Evolutionary conservation across 2,329 filamentous ascomycete species (phyloP).

Genomic region (Epichloe coenophiala): DNA sequence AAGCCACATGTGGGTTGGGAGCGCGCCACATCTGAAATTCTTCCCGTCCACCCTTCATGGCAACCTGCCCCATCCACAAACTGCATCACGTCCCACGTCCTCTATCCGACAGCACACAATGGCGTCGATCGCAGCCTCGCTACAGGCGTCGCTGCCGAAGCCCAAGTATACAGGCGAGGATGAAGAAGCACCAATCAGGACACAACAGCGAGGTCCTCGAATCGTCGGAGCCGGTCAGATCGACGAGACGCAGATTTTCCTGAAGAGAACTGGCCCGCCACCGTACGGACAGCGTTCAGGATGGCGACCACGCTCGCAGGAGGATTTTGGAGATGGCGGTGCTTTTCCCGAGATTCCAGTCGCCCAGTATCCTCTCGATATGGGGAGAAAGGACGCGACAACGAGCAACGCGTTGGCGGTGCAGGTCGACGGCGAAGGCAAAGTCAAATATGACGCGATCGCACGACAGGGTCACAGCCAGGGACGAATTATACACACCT

Average conservation of each 20-base stretch:
- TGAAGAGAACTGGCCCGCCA: constrained; percentile 74
- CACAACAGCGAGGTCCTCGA: constrained; percentile 66
- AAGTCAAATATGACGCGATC: constrained; percentile 93
- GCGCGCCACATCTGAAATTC: constrained; percentile 20
- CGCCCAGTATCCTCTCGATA: constrained; percentile 89
- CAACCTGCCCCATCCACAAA: constrained; percentile 6
- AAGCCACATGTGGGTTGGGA: constrained; percentile 13
- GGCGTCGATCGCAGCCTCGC: constrained; percentile 55
- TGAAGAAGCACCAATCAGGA: constrained; percentile 60
- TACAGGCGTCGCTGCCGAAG: constrained; percentile 71
- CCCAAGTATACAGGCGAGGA: constrained; percentile 85
- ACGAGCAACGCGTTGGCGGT: constrained; percentile 82
- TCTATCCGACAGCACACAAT: constrained; percentile 25
- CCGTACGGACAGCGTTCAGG: constrained; percentile 74
- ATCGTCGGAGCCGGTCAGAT: constrained; percentile 69
- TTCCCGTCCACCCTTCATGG: constrained; percentile 9
- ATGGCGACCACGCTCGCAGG: constrained; percentile 79
- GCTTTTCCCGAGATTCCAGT: constrained; percentile 90
- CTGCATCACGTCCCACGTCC: constrained; percentile 11
- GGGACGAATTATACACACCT: constrained; percentile 76
- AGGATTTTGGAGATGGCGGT: constrained; percentile 93
- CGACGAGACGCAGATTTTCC: constrained; percentile 76
- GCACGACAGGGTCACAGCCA: constrained; percentile 78
- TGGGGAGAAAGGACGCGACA: constrained; percentile 66
- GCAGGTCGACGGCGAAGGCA: constrained; percentile 80